Evolutionary conservation across 73 alveolate genomes (phyloP).

Genomic region (Stentor roeselii): DNA sequence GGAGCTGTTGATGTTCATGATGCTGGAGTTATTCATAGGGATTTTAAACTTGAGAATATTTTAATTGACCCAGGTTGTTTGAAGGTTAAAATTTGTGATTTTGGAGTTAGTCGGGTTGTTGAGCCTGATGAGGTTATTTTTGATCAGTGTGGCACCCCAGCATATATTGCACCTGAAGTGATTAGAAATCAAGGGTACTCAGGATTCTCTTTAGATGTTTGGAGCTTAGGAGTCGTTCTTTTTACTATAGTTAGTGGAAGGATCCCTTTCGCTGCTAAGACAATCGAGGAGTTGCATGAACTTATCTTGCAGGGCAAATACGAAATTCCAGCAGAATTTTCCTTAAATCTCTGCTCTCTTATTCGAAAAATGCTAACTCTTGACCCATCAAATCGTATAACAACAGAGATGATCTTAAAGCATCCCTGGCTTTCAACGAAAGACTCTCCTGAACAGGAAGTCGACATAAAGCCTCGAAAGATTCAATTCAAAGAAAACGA

Average conservation of each 20-base stretch:
- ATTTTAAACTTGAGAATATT: constrained; percentile 94
- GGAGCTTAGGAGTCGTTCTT: constrained; percentile 95
- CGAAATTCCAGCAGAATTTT: constrained; percentile 48
- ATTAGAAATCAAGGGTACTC: constrained; percentile 91
- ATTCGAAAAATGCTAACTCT: constrained; percentile 32
- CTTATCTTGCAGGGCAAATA: constrained; percentile 53
- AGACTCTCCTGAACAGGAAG: too few relatives aligned
- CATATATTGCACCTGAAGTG: constrained; percentile 98
- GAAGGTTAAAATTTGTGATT: constrained; percentile 93
- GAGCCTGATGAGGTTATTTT: constrained; percentile 75
- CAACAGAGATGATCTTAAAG: constrained; percentile 28
- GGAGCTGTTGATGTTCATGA: constrained; percentile 81
- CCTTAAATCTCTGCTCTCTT: constrained; percentile 5
- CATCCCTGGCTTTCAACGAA: constrained; percentile 44
- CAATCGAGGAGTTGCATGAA: constrained; percentile 79
- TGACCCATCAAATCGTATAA: constrained; percentile 39
- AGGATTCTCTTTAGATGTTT: constrained; percentile 90
- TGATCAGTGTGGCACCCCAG: constrained; percentile 99
- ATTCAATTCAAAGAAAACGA: too few relatives aligned
- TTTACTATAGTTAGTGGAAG: constrained; percentile 90
- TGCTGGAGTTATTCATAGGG: constrained; percentile 93
- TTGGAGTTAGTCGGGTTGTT: constrained; percentile 88
- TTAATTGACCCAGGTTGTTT: constrained; percentile 73
- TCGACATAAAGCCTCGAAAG: too few relatives aligned
- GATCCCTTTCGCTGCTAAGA: constrained; percentile 92